Evolutionary conservation across 495 filamentous ascomycete genomes (phyloP).

Genomic region (Aspergillus leporis): DNA sequence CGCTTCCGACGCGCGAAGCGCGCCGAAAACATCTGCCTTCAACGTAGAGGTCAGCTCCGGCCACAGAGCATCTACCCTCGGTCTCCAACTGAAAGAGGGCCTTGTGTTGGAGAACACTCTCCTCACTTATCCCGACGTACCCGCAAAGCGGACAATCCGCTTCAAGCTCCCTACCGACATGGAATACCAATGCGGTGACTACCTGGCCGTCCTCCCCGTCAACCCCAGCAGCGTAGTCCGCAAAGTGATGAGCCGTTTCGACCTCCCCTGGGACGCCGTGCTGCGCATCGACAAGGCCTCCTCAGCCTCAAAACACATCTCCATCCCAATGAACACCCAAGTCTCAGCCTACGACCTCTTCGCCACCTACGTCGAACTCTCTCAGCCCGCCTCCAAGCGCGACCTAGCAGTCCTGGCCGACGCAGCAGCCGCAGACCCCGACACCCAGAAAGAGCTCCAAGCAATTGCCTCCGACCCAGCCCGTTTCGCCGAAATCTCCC

Average conservation of each 20-base stretch:
- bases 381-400: slow-evolving; percentile 62
- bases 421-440: slow-evolving; percentile 28
- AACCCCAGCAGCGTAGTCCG: slow-evolving; percentile 61
- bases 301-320: slow-evolving; percentile 42
- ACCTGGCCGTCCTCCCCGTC: slow-evolving; percentile 70
- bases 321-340: slow-evolving; percentile 58
- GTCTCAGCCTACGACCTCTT: slow-evolving; percentile 65
- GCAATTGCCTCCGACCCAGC: slow-evolving; percentile 35
- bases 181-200: slow-evolving; percentile 72
- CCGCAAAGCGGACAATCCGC: slow-evolving; percentile 65
- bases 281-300: slow-evolving; percentile 44
- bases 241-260: slow-evolving; percentile 53
- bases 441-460: slow-evolving; percentile 30
- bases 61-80: slow-evolving; percentile 58
- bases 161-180: slow-evolving; percentile 65
- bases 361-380: slow-evolving; percentile 70
- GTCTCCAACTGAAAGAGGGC: slow-evolving; percentile 66
- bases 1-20: slow-evolving; percentile 29
- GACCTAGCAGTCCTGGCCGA: slow-evolving; percentile 51
- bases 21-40: slow-evolving; percentile 31
- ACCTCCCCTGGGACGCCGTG: slow-evolving; percentile 62
- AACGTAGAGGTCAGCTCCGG: slow-evolving; percentile 59
- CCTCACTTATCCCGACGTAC: slow-evolving; percentile 55
- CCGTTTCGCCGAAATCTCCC: slow-evolving; percentile 49
- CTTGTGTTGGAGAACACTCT: slow-evolving; percentile 55